phyloP scores from a whole-genome alignment of 495 filamentous ascomycete genomes.

The Beverwykella pulmonaria region DNA sequence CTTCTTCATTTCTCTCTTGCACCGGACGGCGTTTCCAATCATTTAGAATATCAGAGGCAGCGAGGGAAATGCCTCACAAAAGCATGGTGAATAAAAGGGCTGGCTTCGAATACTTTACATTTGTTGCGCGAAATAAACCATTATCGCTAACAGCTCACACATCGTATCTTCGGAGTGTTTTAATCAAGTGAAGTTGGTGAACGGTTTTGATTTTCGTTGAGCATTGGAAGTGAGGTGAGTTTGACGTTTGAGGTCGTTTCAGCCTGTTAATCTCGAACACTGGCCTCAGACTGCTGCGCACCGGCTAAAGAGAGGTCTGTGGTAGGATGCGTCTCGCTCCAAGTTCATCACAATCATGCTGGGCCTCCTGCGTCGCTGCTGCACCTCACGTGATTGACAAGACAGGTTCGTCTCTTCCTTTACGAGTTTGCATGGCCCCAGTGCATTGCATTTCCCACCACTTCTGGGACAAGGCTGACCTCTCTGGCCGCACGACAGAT shows the following conservation, averaged over 20 bases:
- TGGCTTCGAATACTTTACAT: background rate
- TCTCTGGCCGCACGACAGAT: slow-evolving; percentile 4
- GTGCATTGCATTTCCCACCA: slow-evolving; percentile 14
- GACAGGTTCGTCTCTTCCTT: background rate
- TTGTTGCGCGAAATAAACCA: background rate
- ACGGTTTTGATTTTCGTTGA: background rate
- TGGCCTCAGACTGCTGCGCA: slow-evolving; percentile 10
- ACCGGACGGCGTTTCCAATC: background rate
- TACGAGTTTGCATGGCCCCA: background rate
- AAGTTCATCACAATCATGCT: slow-evolving; percentile 19
- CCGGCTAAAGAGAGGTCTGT: slow-evolving; percentile 27
- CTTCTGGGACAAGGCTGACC: background rate
- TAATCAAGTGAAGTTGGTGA: slow-evolving; percentile 4
- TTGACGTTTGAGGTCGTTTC: slow-evolving; percentile 18
- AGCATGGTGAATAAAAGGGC: background rate
- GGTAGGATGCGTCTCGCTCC: slow-evolving; percentile 18
- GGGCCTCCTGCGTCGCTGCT: background rate
- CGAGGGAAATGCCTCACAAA: background rate
- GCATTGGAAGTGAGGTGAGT: background rate
- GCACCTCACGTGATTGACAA: slow-evolving; percentile 17
- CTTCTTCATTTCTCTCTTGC: background rate
- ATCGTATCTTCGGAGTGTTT: background rate
- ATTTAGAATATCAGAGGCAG: background rate
- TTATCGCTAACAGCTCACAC: background rate
- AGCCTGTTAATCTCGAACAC: slow-evolving; percentile 18